phyloP scores from a whole-genome alignment of 2,329 filamentous ascomycete species.

The Stagonosporopsis cucurbitacearum region DNA sequence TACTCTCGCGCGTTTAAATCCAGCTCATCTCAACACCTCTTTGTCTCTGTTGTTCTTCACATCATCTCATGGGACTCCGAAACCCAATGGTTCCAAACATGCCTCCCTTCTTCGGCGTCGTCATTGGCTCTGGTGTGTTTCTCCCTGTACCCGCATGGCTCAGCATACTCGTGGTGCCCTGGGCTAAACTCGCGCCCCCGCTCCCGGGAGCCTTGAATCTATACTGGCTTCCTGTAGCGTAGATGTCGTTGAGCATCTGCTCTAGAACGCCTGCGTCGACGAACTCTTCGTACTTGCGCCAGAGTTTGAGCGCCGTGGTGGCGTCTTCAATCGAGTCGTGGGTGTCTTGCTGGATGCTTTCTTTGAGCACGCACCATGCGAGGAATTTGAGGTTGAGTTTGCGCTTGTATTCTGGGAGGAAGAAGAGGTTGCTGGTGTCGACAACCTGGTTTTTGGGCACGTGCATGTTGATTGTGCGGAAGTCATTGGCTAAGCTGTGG shows the following conservation, averaged over 20 bases:
- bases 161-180: conserved; percentile 17
- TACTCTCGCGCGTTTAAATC: neutral
- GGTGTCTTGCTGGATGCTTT: conserved; percentile 89
- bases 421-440: conserved; percentile 92
- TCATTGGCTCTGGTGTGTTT: conserved; percentile 63
- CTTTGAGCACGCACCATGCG: conserved; percentile 84
- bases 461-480: conserved; percentile 97
- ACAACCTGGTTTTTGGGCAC: conserved; percentile 89
- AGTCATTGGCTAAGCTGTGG: conserved; percentile 92
- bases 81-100: conserved; percentile 48
- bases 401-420: conserved; percentile 78
- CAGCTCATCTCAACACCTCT: neutral
- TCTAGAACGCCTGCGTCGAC: conserved; percentile 84
- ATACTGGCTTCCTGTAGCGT: conserved; percentile 67
- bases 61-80: conserved; percentile 41
- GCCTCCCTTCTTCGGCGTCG: conserved; percentile 57
- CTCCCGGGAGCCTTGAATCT: conserved; percentile 47
- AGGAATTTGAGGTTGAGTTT: conserved; percentile 90
- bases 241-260: conserved; percentile 85
- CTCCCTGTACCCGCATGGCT: conserved; percentile 42
- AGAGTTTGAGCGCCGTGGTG: conserved; percentile 85
- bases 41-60: neutral
- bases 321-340: conserved; percentile 98
- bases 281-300: conserved; percentile 88
- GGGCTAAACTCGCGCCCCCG: conserved; percentile 15